Conservation (phyloP, 768 basidiomycete genomes). For the Mycena amicta region DNA sequence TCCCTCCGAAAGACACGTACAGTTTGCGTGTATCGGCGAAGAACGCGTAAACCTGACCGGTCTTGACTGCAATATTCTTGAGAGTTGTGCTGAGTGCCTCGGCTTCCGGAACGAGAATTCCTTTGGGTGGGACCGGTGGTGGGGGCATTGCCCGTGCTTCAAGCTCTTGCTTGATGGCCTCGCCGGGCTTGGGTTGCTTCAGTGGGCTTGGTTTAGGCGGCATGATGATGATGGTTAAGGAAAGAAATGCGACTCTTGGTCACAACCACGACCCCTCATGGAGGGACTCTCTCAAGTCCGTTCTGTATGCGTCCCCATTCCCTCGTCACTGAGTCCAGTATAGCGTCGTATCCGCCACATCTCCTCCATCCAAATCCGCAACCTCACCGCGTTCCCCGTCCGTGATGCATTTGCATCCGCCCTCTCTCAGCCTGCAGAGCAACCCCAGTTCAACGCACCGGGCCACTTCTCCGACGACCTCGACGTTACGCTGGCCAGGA, state of each 20-base stretch:
- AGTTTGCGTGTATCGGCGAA: slow-evolving; percentile 65
- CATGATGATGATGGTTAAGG: slow-evolving; percentile 33
- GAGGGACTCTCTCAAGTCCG: slow-evolving; percentile 10
- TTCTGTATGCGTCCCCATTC: no score
- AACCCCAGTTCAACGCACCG: slow-evolving; percentile 57
- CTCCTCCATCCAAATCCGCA: slow-evolving; percentile 71
- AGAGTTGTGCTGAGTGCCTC: slow-evolving; percentile 58
- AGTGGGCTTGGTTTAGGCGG: slow-evolving; percentile 45
- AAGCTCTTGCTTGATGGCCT: slow-evolving; percentile 33
- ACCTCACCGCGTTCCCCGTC: slow-evolving; percentile 82
- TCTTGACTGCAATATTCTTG: slow-evolving; percentile 71
- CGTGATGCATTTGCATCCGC: slow-evolving; percentile 80
- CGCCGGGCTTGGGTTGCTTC: slow-evolving; percentile 29
- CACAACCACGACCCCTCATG: neutral
- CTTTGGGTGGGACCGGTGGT: slow-evolving; percentile 46
- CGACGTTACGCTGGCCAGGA: slow-evolving; percentile 60
- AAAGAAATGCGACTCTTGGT: slow-evolving; percentile 2
- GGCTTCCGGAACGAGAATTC: slow-evolving; percentile 67
- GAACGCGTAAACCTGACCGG: slow-evolving; percentile 71
- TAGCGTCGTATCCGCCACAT: slow-evolving; percentile 78
- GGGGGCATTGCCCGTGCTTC: slow-evolving; percentile 55
- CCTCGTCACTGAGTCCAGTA: slow-evolving; percentile 16
- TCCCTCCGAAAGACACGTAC: slow-evolving; percentile 41
- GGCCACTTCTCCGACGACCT: slow-evolving; percentile 72
- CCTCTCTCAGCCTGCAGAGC: slow-evolving; percentile 64